Conservation (phyloP, 2,329 filamentous ascomycete species). For the Phoma sp. region DNA sequence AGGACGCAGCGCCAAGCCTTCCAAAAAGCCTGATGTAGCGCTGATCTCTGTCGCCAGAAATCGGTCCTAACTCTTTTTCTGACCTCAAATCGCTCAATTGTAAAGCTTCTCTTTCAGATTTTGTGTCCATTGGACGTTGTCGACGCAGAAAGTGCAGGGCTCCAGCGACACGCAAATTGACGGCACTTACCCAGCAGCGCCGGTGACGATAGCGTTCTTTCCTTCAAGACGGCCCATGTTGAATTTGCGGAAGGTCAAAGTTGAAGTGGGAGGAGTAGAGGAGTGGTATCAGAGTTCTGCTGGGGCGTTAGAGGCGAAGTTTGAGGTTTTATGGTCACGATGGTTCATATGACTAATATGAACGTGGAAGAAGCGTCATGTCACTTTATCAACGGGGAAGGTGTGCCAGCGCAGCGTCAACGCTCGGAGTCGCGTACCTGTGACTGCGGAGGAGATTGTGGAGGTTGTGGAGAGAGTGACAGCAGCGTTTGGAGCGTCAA, state of each 20-base stretch:
- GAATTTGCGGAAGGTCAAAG: constrained; percentile 28
- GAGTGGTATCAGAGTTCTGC: constrained; percentile 15
- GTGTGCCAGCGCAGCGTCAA: constrained; percentile 10
- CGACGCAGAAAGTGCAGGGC: not conserved
- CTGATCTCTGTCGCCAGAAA: not conserved
- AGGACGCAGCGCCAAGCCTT: constrained; percentile 1
- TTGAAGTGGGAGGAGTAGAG: constrained; percentile 1
- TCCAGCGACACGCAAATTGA: not conserved
- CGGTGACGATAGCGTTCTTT: constrained; percentile 79
- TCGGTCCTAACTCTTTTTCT: not conserved
- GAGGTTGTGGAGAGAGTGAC: not conserved
- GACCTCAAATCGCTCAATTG: not conserved
- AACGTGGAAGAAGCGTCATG: constrained; percentile 14
- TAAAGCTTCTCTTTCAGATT: not conserved
- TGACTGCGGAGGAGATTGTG: not conserved
- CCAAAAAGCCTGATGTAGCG: not conserved
- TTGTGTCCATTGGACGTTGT: not conserved
- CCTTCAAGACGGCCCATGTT: constrained; percentile 62
- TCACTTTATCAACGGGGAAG: constrained; percentile 17
- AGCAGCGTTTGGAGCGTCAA: constrained; percentile 13
- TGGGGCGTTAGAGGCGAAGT: constrained; percentile 11
- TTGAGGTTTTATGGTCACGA: constrained; percentile 32
- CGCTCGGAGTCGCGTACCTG: constrained; percentile 7
- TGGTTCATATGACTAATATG: constrained; percentile 20
- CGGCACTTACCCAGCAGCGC: constrained; percentile 78